Evolutionary conservation across 140 eudicot species (phyloP), one percentile per base, ranked within the genome.

Genomic region (Flaveria floridana): DNA sequence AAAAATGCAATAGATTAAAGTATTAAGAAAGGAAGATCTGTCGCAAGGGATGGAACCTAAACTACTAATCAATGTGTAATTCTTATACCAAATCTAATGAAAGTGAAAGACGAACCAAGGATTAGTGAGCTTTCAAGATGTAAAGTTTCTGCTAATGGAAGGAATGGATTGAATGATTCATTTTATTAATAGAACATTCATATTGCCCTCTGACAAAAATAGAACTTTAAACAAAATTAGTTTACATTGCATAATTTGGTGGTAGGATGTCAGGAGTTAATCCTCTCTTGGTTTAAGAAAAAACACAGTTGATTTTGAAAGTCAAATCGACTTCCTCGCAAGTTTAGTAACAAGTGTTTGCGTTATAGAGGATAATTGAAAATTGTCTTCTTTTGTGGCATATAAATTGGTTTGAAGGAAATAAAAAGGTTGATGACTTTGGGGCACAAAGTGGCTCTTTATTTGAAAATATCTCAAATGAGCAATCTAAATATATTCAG

Each of bases 361-460:
- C 23, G 8, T 28, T 3, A 14, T 52, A 55, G 13, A 55, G 14
- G 13, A 18, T 6, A 8, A 7, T 7, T 55, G 26, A 19, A 18
- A 61, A 61, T 25, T 61, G 42, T 25, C 67, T 61, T 61, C 11
- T 25, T 61, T 59, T 13, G 20, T 55, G 2, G 28, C 20, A 55
- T 55, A 7, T 10, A 61, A 13, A 4, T 61, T 61, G 67, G 42
- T 25, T 61, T 61, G 42, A 23, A 13, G 42, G 39, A 25, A 13
- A 61, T 23, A 23, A 25, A 13, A 26, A 7, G 1, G 62, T 3
- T 59, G n/a, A 21, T 59, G 16, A 59, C 12, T 68, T 68, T 68
- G 39, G 59, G 59, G 73, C 16, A 59, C 39, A 59, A 68, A 46
- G 73, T 37, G 39, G 28, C 23, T 30, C 4, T 50, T 68, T 68